Percentiles rank a stretch among this genome's conserved stretches.
phyloP scores from a whole-genome alignment of 768 basidiomycete genomes.

The Boletus eberwhitei region DNA sequence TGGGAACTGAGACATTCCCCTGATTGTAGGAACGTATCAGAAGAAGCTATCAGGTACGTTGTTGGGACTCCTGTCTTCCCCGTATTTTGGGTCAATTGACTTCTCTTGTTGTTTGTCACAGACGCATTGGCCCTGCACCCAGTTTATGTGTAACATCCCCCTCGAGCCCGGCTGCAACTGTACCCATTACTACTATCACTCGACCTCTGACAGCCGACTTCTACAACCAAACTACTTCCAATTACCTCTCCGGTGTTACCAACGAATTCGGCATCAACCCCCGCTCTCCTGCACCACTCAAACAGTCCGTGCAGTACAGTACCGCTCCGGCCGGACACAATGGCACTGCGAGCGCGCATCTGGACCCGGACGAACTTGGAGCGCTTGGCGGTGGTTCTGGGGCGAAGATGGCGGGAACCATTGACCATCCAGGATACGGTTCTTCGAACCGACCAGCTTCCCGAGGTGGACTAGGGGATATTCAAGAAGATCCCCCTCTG shows the following conservation, averaged over 20 bases:
- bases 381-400: slow-evolving; percentile 12
- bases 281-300: slow-evolving; percentile 10
- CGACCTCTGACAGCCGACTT: slow-evolving; percentile 24
- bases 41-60: slow-evolving; percentile 58
- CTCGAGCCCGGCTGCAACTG: slow-evolving; percentile 28
- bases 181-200: slow-evolving; percentile 24
- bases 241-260: slow-evolving; percentile 1
- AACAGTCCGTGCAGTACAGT: slow-evolving; percentile 26
- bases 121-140: slow-evolving; percentile 49
- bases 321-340: slow-evolving; percentile 28
- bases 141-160: slow-evolving; percentile 35
- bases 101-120: slow-evolving; percentile 11
- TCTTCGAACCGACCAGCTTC: slow-evolving; percentile 12
- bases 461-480: slow-evolving; percentile 20
- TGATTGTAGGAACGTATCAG: slow-evolving; percentile 57
- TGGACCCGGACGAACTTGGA: slow-evolving; percentile 23
- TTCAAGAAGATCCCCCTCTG: slow-evolving; percentile 20
- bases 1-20: not conserved
- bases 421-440: slow-evolving; percentile 30
- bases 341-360: slow-evolving; percentile 9
- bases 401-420: slow-evolving; percentile 13
- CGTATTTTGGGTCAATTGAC: not conserved
- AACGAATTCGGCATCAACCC: slow-evolving; percentile 5
- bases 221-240: slow-evolving; percentile 6
- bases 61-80: not conserved